These are phyloP conservation scores for Eucalyptus sp. DNA, from an alignment of 345 rosid genomes.

Conservation along the genomic window DNA sequence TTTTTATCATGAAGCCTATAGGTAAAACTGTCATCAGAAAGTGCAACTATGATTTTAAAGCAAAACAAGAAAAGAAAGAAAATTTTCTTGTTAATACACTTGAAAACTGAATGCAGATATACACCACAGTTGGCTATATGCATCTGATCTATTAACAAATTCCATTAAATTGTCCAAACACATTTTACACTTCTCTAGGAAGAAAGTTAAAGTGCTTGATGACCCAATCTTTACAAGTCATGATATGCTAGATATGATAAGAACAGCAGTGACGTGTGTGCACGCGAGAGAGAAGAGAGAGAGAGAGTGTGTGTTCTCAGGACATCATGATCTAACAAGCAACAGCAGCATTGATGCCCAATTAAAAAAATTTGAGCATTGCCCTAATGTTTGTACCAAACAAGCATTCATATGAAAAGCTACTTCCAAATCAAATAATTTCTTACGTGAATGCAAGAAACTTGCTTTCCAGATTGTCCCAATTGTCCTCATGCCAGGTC, in stretches of 20 bases:
- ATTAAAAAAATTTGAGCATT: neutral
- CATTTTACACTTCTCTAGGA: neutral
- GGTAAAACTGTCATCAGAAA: neutral
- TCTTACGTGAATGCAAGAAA: slow-evolving; percentile 92
- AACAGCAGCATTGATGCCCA: neutral
- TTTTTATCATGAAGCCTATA: slow-evolving; percentile 61
- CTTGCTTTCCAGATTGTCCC: slow-evolving; percentile 80
- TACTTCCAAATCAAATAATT: neutral
- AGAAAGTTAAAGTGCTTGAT: neutral
- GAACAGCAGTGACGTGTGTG: neutral
- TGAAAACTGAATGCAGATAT: neutral
- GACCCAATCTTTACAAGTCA: neutral
- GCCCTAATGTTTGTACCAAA: neutral
- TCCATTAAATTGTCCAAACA: neutral
- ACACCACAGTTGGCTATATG: neutral
- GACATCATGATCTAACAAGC: neutral
- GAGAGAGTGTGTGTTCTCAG: neutral
- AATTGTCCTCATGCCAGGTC: slow-evolving; percentile 92
- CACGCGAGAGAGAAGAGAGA: neutral
- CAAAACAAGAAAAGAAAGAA: neutral
- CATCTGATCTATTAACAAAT: neutral
- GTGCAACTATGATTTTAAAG: neutral
- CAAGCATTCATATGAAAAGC: neutral
- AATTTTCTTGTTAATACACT: neutral
- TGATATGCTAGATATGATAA: neutral